Evolutionary conservation across 2,329 filamentous ascomycete genomes (phyloP), one percentile per base, ranked within the genome.

Genomic region (Alternaria brassicicola): DNA sequence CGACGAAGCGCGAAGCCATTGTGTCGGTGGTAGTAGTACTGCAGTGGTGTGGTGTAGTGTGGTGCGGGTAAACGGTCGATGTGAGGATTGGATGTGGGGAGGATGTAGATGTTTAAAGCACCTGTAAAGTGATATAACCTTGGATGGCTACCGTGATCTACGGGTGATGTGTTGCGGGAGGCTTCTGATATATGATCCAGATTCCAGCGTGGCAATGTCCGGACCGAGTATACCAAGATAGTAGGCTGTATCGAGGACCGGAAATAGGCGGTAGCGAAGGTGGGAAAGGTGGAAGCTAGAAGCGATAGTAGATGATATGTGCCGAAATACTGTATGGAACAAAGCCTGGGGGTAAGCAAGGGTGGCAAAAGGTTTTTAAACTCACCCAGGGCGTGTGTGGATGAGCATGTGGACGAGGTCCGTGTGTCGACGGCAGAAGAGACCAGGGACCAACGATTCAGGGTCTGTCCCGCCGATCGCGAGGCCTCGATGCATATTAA

Each of bases 1-100:
- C 76, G 49, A 74, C 73, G 48, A 78, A 78, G 48, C 77, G 76
- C 26, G 75, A 78, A 17, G 71, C 65, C 69, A 76, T 76, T 57
- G 55, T 65, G 55, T 58, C 55, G 51, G 45, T 55, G 51, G 45
- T 48, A 10, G 43, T 52, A 28, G 30, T 31, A 17, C 13, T 39
- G n/a, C 19, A 42, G 26, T 48, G 41, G 17, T 45, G 23, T 33
- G 17, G 41, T 36, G 33, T 26, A 26, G 25, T 26, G 25, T 26
- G 7, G 25, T 26, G 25, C 25, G 57, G 21, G 38, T 58, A 43
- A 17, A 43, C 17, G 43, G 9, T 45, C 41, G 28, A 3, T 46
- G 21, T 28, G 46, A 39, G 45, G 38, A 21, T 23, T 6, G 39
- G 21, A 35, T 33, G 19, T 25, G 53, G 31, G 52, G 41, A 43